phyloP scores from a whole-genome alignment of 371 early-diverging fungal species.

The Mucor lusitanicus region DNA sequence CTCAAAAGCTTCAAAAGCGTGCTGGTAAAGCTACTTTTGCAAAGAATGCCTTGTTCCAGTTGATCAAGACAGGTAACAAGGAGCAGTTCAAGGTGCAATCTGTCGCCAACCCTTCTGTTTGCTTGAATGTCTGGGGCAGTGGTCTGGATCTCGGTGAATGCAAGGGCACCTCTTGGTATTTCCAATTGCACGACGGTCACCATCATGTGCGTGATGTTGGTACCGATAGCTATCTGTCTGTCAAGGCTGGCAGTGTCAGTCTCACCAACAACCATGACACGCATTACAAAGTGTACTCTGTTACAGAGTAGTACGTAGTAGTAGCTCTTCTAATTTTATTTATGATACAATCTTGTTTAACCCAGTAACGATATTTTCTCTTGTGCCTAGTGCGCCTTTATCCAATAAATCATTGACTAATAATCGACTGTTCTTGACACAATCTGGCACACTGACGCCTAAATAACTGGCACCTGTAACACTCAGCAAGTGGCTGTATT shows the following conservation, averaged over 20 bases:
- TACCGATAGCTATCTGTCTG: conserved; percentile 9
- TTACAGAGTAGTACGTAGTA: conserved; percentile 9
- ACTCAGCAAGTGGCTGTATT: conserved; percentile 54
- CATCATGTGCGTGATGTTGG: conserved; percentile 16
- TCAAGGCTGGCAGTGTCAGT: background rate
- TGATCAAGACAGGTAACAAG: conserved; percentile 8
- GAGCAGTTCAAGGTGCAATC: conserved; percentile 18
- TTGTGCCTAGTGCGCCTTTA: conserved; percentile 38
- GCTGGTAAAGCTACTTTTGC: background rate
- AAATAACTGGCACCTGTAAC: conserved; percentile 82
- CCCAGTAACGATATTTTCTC: conserved; percentile 50
- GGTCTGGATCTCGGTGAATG: conserved; percentile 14
- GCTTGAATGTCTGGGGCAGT: conserved; percentile 19
- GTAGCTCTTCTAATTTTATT: no score
- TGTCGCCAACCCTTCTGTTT: conserved; percentile 8
- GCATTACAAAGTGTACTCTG: conserved; percentile 5
- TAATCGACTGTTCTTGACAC: conserved; percentile 69
- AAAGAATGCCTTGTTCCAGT: conserved; percentile 6
- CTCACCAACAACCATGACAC: background rate
- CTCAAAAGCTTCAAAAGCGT: conserved; percentile 3
- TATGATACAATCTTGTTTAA: conserved; percentile 23
- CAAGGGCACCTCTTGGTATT: conserved; percentile 24
- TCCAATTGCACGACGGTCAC: conserved; percentile 5
- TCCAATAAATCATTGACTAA: conserved; percentile 56
- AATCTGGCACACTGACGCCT: conserved; percentile 87